These are phyloP conservation scores for Salix viminalis DNA, from an alignment of 345 rosid genomes.

Conservation along the genomic window DNA sequence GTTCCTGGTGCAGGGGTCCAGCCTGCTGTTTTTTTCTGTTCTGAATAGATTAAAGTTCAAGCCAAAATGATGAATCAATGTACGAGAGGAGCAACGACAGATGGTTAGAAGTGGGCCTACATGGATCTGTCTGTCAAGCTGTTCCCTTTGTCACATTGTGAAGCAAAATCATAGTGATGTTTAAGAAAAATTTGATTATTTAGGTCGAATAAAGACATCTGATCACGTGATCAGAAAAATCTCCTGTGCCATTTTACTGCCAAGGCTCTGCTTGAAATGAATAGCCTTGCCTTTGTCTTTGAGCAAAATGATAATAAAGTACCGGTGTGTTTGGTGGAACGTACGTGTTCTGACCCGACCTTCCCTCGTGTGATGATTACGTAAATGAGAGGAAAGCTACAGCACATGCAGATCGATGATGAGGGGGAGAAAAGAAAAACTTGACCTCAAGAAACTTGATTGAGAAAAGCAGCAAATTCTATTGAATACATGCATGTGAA, in stretches of 20 bases:
- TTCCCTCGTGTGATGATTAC: background rate
- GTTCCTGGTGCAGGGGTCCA: slow-evolving; percentile 7
- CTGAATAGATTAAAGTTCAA: slow-evolving; percentile 13
- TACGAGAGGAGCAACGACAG: background rate
- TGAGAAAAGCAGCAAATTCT: background rate
- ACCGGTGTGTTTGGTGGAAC: background rate
- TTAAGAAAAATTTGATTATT: background rate
- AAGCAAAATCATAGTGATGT: slow-evolving; percentile 13
- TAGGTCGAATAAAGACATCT: slow-evolving; percentile 1
- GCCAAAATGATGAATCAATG: slow-evolving; percentile 22
- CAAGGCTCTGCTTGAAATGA: background rate
- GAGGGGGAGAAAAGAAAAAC: background rate
- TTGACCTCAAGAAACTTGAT: too few species aligned
- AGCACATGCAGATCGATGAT: background rate
- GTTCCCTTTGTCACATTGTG: background rate
- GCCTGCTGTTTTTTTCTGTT: background rate
- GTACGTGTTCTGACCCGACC: background rate
- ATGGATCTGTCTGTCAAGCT: background rate
- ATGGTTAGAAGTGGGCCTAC: background rate
- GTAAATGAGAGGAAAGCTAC: background rate
- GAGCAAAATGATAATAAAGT: background rate
- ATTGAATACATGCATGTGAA: background rate
- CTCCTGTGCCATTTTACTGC: background rate
- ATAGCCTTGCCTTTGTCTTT: background rate
- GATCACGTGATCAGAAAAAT: slow-evolving; percentile 6